These are phyloP conservation scores for Tilletia setariae DNA, from an alignment of 1,284 basidiomycete species.

Conservation along the genomic window DNA sequence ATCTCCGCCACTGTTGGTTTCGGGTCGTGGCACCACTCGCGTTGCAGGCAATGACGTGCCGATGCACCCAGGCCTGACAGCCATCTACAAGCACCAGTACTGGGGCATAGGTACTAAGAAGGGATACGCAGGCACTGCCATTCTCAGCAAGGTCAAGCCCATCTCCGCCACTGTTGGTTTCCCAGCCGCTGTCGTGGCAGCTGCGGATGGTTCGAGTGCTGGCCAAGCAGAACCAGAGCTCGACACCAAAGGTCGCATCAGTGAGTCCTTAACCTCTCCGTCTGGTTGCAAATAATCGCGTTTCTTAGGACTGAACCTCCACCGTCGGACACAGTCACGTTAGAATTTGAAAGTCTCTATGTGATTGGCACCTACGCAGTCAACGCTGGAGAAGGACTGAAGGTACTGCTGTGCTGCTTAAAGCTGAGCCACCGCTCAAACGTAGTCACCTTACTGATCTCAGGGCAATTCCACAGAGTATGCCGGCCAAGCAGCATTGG, in stretches of 20 bases:
- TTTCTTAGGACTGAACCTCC: background rate
- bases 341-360: conserved; percentile 72
- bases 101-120: conserved; percentile 52
- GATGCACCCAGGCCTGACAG: conserved; percentile 34
- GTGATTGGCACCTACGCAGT: conserved; percentile 79
- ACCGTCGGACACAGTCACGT: conserved; percentile 62
- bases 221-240: background rate
- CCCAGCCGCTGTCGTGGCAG: background rate
- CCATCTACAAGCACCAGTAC: conserved; percentile 44
- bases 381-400: conserved; percentile 76
- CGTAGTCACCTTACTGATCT: conserved; percentile 21
- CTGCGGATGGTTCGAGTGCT: background rate
- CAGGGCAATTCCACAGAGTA: too few species aligned
- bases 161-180: conserved; percentile 48
- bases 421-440: background rate
- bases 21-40: too few species aligned
- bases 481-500: conserved; percentile 15
- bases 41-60: conserved; percentile 32
- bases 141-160: conserved; percentile 74
- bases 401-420: conserved; percentile 58
- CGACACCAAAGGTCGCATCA: conserved; percentile 36
- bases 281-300: too few species aligned
- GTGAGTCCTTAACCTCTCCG: conserved; percentile 18
- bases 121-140: conserved; percentile 68
- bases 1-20: too few species aligned